These are phyloP conservation scores for Neurospora africana DNA, from an alignment of 495 filamentous ascomycete species.

Conservation along the genomic window DNA sequence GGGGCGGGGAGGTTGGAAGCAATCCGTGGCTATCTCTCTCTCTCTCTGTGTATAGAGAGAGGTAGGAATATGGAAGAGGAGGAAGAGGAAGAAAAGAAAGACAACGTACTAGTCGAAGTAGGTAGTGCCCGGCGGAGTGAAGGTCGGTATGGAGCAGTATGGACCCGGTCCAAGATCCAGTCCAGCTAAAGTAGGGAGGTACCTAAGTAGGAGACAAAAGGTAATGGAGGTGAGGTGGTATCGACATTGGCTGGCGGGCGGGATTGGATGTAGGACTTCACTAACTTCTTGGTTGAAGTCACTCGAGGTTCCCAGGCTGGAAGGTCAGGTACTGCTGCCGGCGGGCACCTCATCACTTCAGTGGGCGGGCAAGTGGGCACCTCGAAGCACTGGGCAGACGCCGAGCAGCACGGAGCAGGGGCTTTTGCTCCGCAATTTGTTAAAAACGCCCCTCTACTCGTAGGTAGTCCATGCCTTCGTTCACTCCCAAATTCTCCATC, in stretches of 20 bases:
- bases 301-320: background rate
- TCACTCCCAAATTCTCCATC: background rate
- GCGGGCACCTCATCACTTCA: background rate
- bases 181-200: background rate
- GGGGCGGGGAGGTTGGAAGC: background rate
- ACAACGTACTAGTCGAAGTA: background rate
- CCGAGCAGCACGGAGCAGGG: slow-evolving; percentile 1
- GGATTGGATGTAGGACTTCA: background rate
- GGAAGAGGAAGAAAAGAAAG: background rate
- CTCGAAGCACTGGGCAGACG: background rate
- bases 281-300: background rate
- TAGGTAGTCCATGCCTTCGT: background rate
- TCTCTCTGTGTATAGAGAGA: background rate
- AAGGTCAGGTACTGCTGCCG: background rate
- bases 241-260: background rate
- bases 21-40: background rate
- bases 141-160: background rate
- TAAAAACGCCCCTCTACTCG: background rate
- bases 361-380: background rate
- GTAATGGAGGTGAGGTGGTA: background rate
- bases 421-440: slow-evolving; percentile 8
- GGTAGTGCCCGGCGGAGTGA: background rate
- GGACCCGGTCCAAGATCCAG: background rate
- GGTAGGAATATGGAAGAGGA: background rate
- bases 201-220: background rate